Conservation (phyloP, 495 filamentous ascomycete species). For the Aspergillus campestris region DNA sequence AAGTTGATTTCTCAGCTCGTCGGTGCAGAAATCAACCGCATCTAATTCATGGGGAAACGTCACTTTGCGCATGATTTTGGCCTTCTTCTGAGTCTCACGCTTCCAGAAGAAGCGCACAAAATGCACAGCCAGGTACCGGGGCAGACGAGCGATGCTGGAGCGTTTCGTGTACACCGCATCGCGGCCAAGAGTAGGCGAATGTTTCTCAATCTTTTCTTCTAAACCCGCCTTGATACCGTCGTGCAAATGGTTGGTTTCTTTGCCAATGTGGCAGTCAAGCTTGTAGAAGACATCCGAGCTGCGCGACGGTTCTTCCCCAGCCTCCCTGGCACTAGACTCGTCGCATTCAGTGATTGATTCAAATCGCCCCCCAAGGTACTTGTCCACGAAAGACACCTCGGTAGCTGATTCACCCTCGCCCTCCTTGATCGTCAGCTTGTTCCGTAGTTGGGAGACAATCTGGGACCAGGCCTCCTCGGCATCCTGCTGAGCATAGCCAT, state of each 20-base stretch:
- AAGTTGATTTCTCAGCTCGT: conserved; percentile 72
- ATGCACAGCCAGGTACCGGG: conserved; percentile 93
- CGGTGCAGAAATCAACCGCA: conserved; percentile 89
- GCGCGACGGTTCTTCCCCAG: conserved; percentile 58
- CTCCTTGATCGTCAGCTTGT: conserved; percentile 64
- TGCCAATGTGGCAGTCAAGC: conserved; percentile 88
- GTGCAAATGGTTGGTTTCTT: conserved; percentile 74
- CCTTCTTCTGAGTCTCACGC: conserved; percentile 87
- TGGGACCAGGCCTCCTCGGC: conserved; percentile 98
- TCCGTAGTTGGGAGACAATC: conserved; percentile 76
- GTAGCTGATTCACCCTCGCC: conserved; percentile 33
- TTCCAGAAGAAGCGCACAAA: conserved; percentile 99
- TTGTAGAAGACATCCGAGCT: conserved; percentile 77
- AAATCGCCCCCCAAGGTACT: conserved; percentile 78
- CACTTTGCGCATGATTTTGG: conserved; percentile 98
- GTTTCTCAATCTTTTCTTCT: conserved; percentile 85
- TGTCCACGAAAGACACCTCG: conserved; percentile 73
- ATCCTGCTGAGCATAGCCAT: conserved; percentile 90
- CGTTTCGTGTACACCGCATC: conserved; percentile 82
- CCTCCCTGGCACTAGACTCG: conserved; percentile 67
- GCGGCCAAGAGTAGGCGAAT: conserved; percentile 65
- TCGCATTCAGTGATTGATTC: conserved; percentile 72
- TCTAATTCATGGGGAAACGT: conserved; percentile 91
- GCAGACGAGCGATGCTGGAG: conserved; percentile 78
- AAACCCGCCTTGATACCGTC: conserved; percentile 79